Evolutionary conservation across 495 filamentous ascomycete species (phyloP).

Genomic region (Xylaria curta): DNA sequence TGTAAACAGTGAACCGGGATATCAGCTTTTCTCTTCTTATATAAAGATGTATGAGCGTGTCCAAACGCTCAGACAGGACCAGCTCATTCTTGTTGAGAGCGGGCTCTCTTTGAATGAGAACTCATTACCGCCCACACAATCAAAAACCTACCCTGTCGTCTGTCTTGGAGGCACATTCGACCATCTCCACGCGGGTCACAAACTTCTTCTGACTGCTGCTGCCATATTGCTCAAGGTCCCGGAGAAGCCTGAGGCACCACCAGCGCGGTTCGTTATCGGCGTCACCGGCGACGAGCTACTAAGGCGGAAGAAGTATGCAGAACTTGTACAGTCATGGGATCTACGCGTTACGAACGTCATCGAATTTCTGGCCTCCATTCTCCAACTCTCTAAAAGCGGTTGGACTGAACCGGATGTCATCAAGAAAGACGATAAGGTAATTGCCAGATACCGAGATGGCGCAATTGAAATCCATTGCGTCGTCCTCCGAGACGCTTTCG

Average conservation of each 20-base stretch:
- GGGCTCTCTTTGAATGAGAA: slow-evolving; percentile 49
- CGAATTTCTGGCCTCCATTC: slow-evolving; percentile 73
- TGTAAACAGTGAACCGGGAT: slow-evolving; percentile 64
- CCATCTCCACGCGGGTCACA: slow-evolving; percentile 95
- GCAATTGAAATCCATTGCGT: slow-evolving; percentile 70
- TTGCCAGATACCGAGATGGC: slow-evolving; percentile 49
- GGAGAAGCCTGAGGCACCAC: slow-evolving; percentile 38
- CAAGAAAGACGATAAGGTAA: slow-evolving; percentile 46
- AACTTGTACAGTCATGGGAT: slow-evolving; percentile 79
- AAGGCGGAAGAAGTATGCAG: slow-evolving; percentile 84
- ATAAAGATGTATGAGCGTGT: slow-evolving; percentile 52
- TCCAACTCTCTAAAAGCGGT: slow-evolving; percentile 57
- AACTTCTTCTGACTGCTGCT: slow-evolving; percentile 85
- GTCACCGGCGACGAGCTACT: slow-evolving; percentile 87
- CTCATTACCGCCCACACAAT: slow-evolving; percentile 28
- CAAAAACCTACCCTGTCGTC: slow-evolving; percentile 53
- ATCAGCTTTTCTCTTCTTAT: slow-evolving; percentile 49
- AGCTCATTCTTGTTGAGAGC: slow-evolving; percentile 53
- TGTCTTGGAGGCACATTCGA: slow-evolving; percentile 96
- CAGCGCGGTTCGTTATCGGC: slow-evolving; percentile 73
- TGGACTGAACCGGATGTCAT: slow-evolving; percentile 37
- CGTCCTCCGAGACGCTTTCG: slow-evolving; percentile 86
- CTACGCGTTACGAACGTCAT: slow-evolving; percentile 70
- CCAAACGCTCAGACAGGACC: slow-evolving; percentile 50
- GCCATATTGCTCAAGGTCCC: slow-evolving; percentile 70